Evolutionary conservation across 139 green algal genomes (phyloP).

Genomic region (Chlorella vulgaris): DNA sequence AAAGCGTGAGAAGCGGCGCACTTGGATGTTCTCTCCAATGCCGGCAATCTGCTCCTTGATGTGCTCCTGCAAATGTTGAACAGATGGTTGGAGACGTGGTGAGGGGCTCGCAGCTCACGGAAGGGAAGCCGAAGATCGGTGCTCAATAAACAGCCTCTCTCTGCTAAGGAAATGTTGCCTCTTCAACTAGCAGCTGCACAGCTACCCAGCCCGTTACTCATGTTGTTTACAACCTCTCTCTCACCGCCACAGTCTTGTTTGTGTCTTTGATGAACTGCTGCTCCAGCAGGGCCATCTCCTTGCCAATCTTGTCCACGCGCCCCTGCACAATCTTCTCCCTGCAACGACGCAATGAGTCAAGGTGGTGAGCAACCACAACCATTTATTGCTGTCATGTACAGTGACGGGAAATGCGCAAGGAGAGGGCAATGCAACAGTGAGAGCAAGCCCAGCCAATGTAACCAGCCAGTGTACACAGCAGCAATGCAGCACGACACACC

Average conservation of each 20-base stretch:
- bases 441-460: too few species aligned
- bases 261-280: constrained; percentile 95
- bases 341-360: neutral
- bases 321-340: constrained; percentile 96
- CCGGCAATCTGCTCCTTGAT: constrained; percentile 90
- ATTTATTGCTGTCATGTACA: neutral
- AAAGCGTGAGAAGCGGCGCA: constrained; percentile 89
- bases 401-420: too few species aligned
- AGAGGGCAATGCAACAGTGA: too few species aligned
- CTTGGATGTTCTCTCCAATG: constrained; percentile 93
- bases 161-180: too few species aligned
- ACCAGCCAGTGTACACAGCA: too few species aligned
- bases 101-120: too few species aligned
- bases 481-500: neutral
- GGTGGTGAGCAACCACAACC: neutral
- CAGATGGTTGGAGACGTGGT: too few species aligned
- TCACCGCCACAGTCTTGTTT: constrained; percentile 78
- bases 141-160: too few species aligned
- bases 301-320: constrained; percentile 88
- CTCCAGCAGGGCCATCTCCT: constrained; percentile 85
- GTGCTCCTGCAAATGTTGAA: constrained; percentile 58
- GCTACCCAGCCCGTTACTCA: neutral
- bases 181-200: too few species aligned
- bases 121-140: too few species aligned
- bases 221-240: too few species aligned